Base-by-base conservation (phyloP, 257 asterid genomes). In the Cinchona pubescens region DNA sequence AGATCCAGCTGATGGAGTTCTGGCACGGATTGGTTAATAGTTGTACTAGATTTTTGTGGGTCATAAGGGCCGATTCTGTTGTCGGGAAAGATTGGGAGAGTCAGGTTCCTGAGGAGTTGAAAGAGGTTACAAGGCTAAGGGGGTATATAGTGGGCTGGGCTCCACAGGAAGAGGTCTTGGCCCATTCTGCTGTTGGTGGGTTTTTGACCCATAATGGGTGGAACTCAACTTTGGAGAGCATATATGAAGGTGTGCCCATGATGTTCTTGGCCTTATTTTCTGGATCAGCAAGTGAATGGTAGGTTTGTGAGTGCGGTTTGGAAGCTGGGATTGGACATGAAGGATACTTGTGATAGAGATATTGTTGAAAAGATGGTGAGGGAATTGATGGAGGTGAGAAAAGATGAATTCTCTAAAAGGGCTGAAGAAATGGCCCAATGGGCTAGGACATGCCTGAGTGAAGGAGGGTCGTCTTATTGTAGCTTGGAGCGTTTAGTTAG, bases 321-420 rank as follows among this genome's bases (percentile, higher is more conserved):
- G 92, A 81, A 56, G 81, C 72, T 89, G 21, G 91, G 92, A 19
- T 38, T 89, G 78, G 91, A 89, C 34, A 87, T 89, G 86, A 89
- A 89, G 5, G 92, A 89, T 68, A 85, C 81, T 0, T 86, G 91
- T 61, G 91, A 87, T 11, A 74, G 88, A 43, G n/a, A 6, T 32
- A 35, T 76, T 1, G 82, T 89, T 15, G 91, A 85, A 78, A 86
- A 71, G 69, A 86, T 74, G 87, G 88, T 86, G 18, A 79, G 82
- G 79, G 91, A 87, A 3, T 19, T 87, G 25, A 89, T 89, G 95
- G 85, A n/a, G n/a, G 76, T 34, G 62, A 83, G 83, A 29, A 83
- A 78, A 62, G 84, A 86, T 0, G 90, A 87, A 69, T 84, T 87
- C 32, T 27, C 42, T 75, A 72, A 71, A 42, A 79, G 87, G 79